These are phyloP conservation scores for Jatropha podagrica DNA, from an alignment of 441 rosid genomes.

Conservation along the genomic window DNA sequence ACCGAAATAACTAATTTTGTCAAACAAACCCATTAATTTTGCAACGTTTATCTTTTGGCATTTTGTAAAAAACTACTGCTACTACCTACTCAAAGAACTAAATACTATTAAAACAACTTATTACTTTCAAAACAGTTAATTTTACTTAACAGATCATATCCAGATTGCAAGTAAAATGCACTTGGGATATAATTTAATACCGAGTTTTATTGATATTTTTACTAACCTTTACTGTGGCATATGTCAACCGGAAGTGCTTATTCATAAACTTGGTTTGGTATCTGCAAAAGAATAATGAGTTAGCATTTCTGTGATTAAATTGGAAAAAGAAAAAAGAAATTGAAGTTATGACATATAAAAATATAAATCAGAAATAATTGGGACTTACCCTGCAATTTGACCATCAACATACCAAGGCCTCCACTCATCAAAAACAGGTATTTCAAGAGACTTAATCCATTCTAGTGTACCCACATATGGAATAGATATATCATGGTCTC, in stretches of 20 bases:
- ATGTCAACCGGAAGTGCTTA: constrained; percentile 27
- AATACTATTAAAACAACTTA: no score
- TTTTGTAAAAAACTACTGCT: no score
- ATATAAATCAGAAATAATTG: no score
- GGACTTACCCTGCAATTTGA: constrained; percentile 39
- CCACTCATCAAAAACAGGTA: constrained; percentile 29
- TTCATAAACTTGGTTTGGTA: background rate
- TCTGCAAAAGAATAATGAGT: background rate
- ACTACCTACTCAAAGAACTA: no score
- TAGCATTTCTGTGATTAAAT: background rate
- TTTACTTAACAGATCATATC: no score
- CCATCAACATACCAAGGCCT: constrained; percentile 38
- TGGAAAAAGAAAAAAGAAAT: background rate
- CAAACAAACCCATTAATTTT: no score
- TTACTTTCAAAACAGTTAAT: no score
- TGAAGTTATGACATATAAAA: background rate
- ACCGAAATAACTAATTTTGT: no score
- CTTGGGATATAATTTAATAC: no score
- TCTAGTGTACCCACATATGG: constrained; percentile 25
- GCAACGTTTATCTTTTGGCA: no score
- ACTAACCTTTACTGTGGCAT: constrained; percentile 33
- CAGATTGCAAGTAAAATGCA: no score
- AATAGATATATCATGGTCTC: constrained; percentile 36
- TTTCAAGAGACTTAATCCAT: constrained; percentile 29
- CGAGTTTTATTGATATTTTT: no score